These are phyloP conservation scores for Conringia planisiliqua DNA, from an alignment of 345 rosid species.

Conservation along the genomic window DNA sequence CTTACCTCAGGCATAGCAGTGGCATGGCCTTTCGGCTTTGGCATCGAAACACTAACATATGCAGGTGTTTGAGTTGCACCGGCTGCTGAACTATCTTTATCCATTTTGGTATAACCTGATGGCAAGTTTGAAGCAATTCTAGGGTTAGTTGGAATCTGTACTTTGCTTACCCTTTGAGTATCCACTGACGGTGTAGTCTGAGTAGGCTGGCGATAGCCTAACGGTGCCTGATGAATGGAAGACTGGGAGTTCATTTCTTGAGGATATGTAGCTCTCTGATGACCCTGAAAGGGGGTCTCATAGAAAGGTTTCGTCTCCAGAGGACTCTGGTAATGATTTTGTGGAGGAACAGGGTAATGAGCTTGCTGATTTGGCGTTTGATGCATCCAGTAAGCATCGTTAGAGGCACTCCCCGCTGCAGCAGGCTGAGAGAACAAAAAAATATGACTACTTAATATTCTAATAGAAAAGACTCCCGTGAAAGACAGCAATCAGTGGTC, in stretches of 20 bases:
- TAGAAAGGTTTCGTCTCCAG: conserved; percentile 54
- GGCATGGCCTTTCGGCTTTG: conserved; percentile 64
- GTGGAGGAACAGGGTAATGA: conserved; percentile 57
- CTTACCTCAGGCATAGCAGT: conserved; percentile 71
- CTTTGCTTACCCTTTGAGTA: conserved; percentile 65
- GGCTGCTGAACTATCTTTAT: conserved; percentile 51
- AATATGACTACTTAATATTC: conserved; percentile 6
- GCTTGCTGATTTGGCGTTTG: conserved; percentile 54
- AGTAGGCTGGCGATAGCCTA: conserved; percentile 49
- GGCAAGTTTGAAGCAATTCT: conserved; percentile 92
- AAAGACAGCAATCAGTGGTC: conserved; percentile 12
- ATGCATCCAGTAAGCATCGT: conserved; percentile 74
- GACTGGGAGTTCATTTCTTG: conserved; percentile 60
- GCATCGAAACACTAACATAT: conserved; percentile 68
- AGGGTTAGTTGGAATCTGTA: conserved; percentile 98
- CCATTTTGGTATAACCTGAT: conserved; percentile 59
- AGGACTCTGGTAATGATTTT: conserved; percentile 57
- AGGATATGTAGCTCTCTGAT: conserved; percentile 50
- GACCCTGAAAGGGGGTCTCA: conserved; percentile 66
- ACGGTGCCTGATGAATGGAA: conserved; percentile 37
- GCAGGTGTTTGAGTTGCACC: conserved; percentile 65
- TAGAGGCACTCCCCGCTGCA: conserved; percentile 50
- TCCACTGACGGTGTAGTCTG: conserved; percentile 53
- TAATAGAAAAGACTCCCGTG: background rate
- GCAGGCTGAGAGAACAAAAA: conserved; percentile 53